Conservation (phyloP, 805 yeast species). For the Brettanomyces naardenensis region DNA sequence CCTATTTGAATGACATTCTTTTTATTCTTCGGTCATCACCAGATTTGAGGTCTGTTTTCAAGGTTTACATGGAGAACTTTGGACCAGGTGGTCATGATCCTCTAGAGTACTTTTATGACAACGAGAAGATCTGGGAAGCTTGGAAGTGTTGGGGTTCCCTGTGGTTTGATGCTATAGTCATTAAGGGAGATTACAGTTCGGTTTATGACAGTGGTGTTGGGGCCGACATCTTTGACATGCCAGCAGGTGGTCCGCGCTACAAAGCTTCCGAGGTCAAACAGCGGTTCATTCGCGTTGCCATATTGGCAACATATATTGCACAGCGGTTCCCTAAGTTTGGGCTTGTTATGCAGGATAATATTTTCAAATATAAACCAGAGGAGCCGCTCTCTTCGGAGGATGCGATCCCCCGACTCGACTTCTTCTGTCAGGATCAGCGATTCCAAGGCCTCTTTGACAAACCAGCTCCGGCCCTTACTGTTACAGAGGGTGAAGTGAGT, state of each 20-base stretch:
- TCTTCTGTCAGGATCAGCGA: constrained; percentile 20
- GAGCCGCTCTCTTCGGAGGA: constrained; percentile 6
- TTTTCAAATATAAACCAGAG: constrained; percentile 31
- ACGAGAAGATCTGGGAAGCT: constrained; percentile 63
- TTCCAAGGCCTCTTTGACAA: constrained; percentile 16
- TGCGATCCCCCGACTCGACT: constrained; percentile 13
- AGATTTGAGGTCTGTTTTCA: constrained; percentile 11
- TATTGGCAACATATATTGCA: constrained; percentile 44
- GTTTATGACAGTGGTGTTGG: constrained; percentile 49
- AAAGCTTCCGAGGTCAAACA: constrained; percentile 39
- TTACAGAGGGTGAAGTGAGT: background rate
- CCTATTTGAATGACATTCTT: constrained; percentile 54
- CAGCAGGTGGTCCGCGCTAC: constrained; percentile 52
- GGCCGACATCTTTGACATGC: constrained; percentile 54
- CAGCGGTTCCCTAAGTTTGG: constrained; percentile 46
- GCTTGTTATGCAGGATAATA: constrained; percentile 35
- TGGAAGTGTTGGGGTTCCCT: constrained; percentile 84
- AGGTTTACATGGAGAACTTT: background rate
- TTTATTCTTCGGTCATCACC: constrained; percentile 24
- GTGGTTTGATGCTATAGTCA: constrained; percentile 59
- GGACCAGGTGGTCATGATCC: constrained; percentile 25
- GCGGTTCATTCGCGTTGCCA: constrained; percentile 42
- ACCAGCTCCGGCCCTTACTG: constrained; percentile 8
- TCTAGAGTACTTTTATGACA: constrained; percentile 43
- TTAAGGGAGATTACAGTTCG: constrained; percentile 45